Base-by-base conservation (phyloP, 2,329 filamentous ascomycete species). In the Microdochium bolleyi region DNA sequence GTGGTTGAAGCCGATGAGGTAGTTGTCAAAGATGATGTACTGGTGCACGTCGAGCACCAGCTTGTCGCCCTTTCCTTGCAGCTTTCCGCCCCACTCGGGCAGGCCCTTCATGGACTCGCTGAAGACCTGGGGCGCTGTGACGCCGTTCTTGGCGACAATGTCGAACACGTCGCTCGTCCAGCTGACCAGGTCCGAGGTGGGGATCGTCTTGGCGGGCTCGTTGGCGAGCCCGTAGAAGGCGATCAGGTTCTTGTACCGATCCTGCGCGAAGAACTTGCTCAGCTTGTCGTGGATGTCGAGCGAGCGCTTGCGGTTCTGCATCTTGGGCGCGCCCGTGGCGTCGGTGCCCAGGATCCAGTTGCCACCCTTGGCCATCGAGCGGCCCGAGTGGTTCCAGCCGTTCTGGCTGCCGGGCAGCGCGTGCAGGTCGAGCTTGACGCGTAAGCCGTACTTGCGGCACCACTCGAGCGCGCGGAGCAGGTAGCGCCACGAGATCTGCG, bases 1-100 rank as follows among this genome's bases (percentile, higher is more conserved):
- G 65, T 89, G 86, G 27, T 78, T 80, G 54, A 87, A 75, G 13
- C 75, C 74, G 54, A 90, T 79, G 58, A 88, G 83, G 52, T 80
- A 80, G 2, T 74, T 74, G 68, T 90, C 88, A 74, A 91, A 91
- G 62, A 89, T 89, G 55, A 87, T 84, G 65, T 91, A 91, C 62
- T 90, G 85, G 67, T 91, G 87, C 1, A 85, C 87, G 67, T 91
- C 87, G n/a, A 91, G 76, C 2, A 89, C 73, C 52, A 91, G 73
- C 48, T 79, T 73, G 41, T 81, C 83, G 61, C 88, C 77, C 14
- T 46, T 16, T 3, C 41, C 41, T 19, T 46, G 41, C 41, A 46
- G 41, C 41, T 46, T 10, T 7, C 41, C 41, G 21, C 16, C 41
- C 87, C 87, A 91, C 54, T 87, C 86, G 54, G 77, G 74, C 4